Conservation (phyloP, 2,329 filamentous ascomycete genomes). For the Botrytis hyacinthi region DNA sequence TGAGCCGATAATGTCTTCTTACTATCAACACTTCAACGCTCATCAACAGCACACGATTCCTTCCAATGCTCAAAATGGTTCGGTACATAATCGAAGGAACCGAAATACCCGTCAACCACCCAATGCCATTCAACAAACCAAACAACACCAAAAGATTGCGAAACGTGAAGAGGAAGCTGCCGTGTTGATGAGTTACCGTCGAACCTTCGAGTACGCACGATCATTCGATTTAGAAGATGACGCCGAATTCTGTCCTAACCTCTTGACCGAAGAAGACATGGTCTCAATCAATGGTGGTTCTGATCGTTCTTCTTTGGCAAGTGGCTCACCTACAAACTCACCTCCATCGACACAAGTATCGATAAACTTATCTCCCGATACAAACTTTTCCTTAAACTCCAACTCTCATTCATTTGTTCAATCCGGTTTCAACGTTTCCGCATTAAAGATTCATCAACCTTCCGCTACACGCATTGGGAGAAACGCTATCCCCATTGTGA, state of each 20-base stretch:
- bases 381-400: slow-evolving; percentile 72
- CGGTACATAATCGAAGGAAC: slow-evolving; percentile 77
- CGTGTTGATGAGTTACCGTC: slow-evolving; percentile 73
- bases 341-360: slow-evolving; percentile 79
- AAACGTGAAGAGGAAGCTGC: slow-evolving; percentile 87
- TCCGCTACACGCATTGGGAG: slow-evolving; percentile 78
- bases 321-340: slow-evolving; percentile 88
- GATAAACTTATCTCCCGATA: slow-evolving; percentile 54
- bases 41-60: slow-evolving; percentile 56
- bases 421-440: slow-evolving; percentile 59
- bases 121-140: slow-evolving; percentile 60
- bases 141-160: slow-evolving; percentile 75
- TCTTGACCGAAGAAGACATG: slow-evolving; percentile 80
- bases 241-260: slow-evolving; percentile 88
- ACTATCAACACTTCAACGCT: slow-evolving; percentile 61
- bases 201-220: slow-evolving; percentile 83
- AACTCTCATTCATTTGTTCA: slow-evolving; percentile 65
- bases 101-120: slow-evolving; percentile 80
- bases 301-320: slow-evolving; percentile 91
- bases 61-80: slow-evolving; percentile 45
- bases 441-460: slow-evolving; percentile 85
- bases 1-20: slow-evolving; percentile 55
- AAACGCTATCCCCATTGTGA: slow-evolving; percentile 97
- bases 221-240: slow-evolving; percentile 97
- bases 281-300: slow-evolving; percentile 89